Percentiles rank a stretch among this genome's conserved stretches.
Evolutionary conservation across 495 filamentous ascomycete species (phyloP).

Genomic region (Delitschia confertaspora): DNA sequence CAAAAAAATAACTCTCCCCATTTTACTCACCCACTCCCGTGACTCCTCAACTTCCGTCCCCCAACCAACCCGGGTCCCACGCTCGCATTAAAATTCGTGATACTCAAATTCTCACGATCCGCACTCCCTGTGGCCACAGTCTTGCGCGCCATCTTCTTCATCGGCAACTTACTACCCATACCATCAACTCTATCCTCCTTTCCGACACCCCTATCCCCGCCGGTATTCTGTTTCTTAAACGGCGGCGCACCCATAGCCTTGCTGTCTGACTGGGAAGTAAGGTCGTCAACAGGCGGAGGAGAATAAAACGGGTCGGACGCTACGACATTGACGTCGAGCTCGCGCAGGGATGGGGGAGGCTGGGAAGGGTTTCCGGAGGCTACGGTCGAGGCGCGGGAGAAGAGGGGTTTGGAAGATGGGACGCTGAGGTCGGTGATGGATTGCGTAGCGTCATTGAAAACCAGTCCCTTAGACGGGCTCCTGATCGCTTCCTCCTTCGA

Average conservation of each 20-base stretch:
- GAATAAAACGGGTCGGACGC: conserved; percentile 19
- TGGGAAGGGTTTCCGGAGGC: conserved; percentile 6
- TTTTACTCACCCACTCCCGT: conserved; percentile 18
- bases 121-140: conserved; percentile 23
- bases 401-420: conserved; percentile 8
- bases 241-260: conserved; percentile 14
- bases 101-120: conserved; percentile 27
- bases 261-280: conserved; percentile 10
- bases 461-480: conserved; percentile 32
- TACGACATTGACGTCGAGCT: conserved; percentile 35
- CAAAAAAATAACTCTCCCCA: too few relatives aligned
- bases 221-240: conserved; percentile 31
- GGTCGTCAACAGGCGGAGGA: too few relatives aligned
- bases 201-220: conserved; percentile 3
- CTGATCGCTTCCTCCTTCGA: conserved; percentile 18
- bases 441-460: conserved; percentile 31
- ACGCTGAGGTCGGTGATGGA: background rate
- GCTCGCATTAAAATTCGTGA: conserved; percentile 23
- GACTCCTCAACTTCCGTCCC: conserved; percentile 31
- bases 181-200: too few relatives aligned
- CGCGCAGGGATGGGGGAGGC: conserved; percentile 26
- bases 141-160: conserved; percentile 32
- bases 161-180: conserved; percentile 31
- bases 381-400: conserved; percentile 17
- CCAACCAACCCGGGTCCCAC: conserved; percentile 21